Base-by-base conservation (phyloP, 1,139 yeast genomes). In the Debaryomyces sp. region DNA sequence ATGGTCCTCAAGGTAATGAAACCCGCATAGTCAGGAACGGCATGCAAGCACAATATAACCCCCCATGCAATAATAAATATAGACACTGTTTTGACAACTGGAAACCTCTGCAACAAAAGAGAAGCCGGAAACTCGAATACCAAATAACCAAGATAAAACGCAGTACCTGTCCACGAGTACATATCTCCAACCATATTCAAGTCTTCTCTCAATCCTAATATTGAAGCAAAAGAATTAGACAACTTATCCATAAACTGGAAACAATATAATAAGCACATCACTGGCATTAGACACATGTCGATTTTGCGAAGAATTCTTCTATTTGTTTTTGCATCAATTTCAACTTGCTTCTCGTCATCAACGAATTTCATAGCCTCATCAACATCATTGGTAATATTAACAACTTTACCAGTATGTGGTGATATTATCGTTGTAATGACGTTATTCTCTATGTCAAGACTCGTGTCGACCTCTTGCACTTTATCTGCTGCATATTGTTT, bases 181-280 rank as follows among this genome's bases (percentile, higher is more conserved):
- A 68, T 70, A 44, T 69, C 60, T 26, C 82, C 81, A 12, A 55
- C 59, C 84, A 81, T 78, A 6, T 71, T 52, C 48, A 78, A 64
- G 49, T 77, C 81, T 4, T 58, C 60, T 50, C 73, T 63, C 38
- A 84, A 67, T 2, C 87, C 88, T 71, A 82, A 72, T 44, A 85
- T 75, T 1, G 89, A 77, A 4, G 88, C 88, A 48, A 76, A 78
- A 13, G 83, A 70, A 37, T 73, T 79, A 13, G 87, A 68, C 10
- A 73, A 64, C 58, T 85, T 85, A 60, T 85, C 90, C 82, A 84
- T 80, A 50, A 75, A 81, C 62, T 84, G 89, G 37, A 74, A 64
- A 7, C 81, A 73, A 63, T 81, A 81, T 23, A 82, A 60, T 13
- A 80, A 52, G 56, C 83, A 77, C 68, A 84, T 70, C 43, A 83